A percentile compares a stretch with the other conserved stretches of the same genome.
Conservation (phyloP, 139 green algal genomes). For the Desmodesmus armatus region DNA sequence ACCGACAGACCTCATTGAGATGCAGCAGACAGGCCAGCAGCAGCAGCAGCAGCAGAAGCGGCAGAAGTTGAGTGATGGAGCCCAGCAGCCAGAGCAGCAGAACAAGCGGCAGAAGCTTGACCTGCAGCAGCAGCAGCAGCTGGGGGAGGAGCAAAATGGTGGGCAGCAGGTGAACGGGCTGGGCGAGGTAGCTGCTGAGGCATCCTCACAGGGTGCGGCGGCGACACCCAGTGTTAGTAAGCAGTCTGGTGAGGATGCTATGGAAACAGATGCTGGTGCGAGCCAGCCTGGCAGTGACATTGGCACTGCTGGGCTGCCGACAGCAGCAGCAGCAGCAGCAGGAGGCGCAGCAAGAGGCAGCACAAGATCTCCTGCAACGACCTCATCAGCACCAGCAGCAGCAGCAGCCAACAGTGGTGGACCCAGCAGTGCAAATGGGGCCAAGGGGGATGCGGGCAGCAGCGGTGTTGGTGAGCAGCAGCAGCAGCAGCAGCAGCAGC, state of each 20-base stretch:
- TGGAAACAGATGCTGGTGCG: too few relatives aligned
- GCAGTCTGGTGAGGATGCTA: too few relatives aligned
- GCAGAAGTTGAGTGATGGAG: background rate
- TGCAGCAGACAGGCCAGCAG: constrained; percentile 13
- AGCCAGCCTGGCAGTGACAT: too few relatives aligned
- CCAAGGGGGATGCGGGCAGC: background rate
- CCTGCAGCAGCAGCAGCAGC: background rate
- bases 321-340: background rate
- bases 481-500: background rate
- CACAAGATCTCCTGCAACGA: too few relatives aligned
- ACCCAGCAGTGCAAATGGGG: background rate
- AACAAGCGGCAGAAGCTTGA: too few relatives aligned
- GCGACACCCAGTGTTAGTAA: too few relatives aligned
- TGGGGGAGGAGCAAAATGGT: too few relatives aligned
- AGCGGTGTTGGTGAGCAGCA: background rate
- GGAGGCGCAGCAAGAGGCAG: background rate
- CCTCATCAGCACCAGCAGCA: background rate
- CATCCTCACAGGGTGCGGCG: too few relatives aligned
- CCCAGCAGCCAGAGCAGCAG: background rate
- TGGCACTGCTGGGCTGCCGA: too few relatives aligned
- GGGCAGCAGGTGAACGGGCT: too few relatives aligned
- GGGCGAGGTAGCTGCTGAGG: too few relatives aligned
- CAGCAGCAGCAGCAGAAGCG: constrained; percentile 15
- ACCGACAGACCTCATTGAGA: constrained; percentile 62
- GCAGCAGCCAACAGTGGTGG: background rate